Evolutionary conservation across 2,329 filamentous ascomycete genomes (phyloP).

Genomic region (Knoxdaviesia proteae): DNA sequence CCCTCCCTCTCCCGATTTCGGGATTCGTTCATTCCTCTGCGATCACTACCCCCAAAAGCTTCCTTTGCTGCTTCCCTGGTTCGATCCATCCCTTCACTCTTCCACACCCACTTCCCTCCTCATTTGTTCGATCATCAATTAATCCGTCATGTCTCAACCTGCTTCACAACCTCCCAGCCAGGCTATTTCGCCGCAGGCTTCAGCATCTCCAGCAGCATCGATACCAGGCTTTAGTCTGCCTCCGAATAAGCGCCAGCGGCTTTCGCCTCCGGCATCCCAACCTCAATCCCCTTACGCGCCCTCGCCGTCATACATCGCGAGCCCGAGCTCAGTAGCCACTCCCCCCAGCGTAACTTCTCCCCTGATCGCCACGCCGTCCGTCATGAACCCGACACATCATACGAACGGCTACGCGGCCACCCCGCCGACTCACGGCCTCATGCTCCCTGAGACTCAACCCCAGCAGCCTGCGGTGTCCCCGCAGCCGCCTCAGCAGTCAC

Average conservation of each 20-base stretch:
- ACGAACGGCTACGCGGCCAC: slow-evolving; percentile 2
- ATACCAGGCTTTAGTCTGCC: slow-evolving; percentile 36
- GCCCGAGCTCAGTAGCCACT: slow-evolving; percentile 21
- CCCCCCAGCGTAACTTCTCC: slow-evolving; percentile 17
- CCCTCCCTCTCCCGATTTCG: no score
- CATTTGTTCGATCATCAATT: background rate
- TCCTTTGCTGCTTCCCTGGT: no score
- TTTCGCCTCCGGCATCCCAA: slow-evolving; percentile 49
- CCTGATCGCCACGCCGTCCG: slow-evolving; percentile 7
- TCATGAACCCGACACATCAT: background rate
- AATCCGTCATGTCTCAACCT: slow-evolving; percentile 1
- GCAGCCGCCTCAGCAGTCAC: slow-evolving; percentile 3
- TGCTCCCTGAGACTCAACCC: slow-evolving; percentile 7
- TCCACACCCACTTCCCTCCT: no score
- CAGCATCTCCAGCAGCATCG: slow-evolving; percentile 37
- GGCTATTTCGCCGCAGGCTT: slow-evolving; percentile 23
- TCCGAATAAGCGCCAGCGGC: slow-evolving; percentile 50
- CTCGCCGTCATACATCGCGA: slow-evolving; percentile 24
- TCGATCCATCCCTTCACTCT: slow-evolving; percentile 25
- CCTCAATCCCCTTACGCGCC: slow-evolving; percentile 40
- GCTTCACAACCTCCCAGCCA: background rate
- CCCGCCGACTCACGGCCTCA: background rate
- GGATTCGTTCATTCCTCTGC: no score
- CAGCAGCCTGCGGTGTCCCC: slow-evolving; percentile 5
- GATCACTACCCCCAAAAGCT: no score